Base-by-base conservation (phyloP, 1,284 basidiomycete genomes). In the Volvariella volvacea region DNA sequence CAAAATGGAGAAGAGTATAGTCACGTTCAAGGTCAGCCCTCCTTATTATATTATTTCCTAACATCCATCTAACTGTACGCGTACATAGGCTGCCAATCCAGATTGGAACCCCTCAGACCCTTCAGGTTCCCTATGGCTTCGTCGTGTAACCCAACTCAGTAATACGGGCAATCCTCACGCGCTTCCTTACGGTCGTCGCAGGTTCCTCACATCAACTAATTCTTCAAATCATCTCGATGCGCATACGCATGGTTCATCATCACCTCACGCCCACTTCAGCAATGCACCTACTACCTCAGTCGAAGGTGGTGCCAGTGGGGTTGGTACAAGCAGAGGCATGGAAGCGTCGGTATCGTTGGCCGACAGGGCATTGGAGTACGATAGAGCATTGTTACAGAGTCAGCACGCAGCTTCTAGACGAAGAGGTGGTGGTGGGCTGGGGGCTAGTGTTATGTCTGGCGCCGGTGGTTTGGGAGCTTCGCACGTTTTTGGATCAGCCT, bases 1-100 rank as follows among this genome's bases (percentile, higher is more conserved):
- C 44, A 96, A 98, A 74, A 97, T 99, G 92, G 95, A 99, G 71
- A 94, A 98, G 70, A 89, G 84, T 56, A 92, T 99, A 66, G 68
- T 98, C 30, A 93, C 92, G 57, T 99, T 99, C 76, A 95, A 93
- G 70, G 83, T 80, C 41, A 16, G 40, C 45, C 12, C 41, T 9
- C 25, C 8, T 25, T 12, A 44, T n/a, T n/a, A n/a, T n/a, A n/a
- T n/a, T n/a, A n/a, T n/a, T n/a, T n/a, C n/a, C n/a, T n/a, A n/a
- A n/a, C n/a, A n/a, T n/a, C n/a, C n/a, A n/a, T n/a, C n/a, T n/a
- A n/a, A n/a, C n/a, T n/a, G n/a, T n/a, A n/a, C n/a, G n/a, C n/a
- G n/a, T n/a, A 19, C 38, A 7, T 49, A 84, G 76, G 90, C 90
- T 37, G 86, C 91, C 9, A 91, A 97, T 65, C 93, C 93, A 8